These are phyloP conservation scores for Tricholoma terreum DNA, from an alignment of 768 basidiomycete genomes.

Conservation along the genomic window DNA sequence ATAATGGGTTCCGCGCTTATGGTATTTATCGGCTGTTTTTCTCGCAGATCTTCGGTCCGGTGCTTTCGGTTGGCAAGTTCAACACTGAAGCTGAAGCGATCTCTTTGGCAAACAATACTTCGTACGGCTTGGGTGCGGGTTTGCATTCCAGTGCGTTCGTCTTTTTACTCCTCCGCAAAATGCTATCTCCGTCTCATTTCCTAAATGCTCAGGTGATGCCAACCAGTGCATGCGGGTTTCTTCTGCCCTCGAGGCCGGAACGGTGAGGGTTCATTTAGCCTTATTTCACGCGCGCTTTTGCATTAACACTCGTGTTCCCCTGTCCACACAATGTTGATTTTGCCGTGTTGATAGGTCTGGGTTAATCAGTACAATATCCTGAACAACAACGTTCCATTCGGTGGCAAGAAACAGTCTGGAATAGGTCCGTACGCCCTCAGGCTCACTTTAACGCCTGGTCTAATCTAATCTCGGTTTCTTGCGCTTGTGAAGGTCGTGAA, in stretches of 20 bases:
- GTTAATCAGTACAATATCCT: constrained; percentile 86
- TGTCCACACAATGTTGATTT: neutral
- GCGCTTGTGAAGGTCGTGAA: constrained; percentile 62
- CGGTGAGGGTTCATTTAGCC: constrained; percentile 44
- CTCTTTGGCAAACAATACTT: constrained; percentile 79
- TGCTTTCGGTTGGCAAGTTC: constrained; percentile 80
- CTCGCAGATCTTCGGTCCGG: constrained; percentile 89
- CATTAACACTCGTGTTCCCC: neutral
- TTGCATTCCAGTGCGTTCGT: constrained; percentile 72
- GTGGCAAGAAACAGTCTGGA: constrained; percentile 92
- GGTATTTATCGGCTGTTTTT: constrained; percentile 4
- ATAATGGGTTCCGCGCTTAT: neutral
- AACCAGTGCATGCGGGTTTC: constrained; percentile 89
- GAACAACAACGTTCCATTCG: constrained; percentile 89
- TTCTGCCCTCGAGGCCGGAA: constrained; percentile 83
- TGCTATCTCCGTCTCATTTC: constrained; percentile 12
- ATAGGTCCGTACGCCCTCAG: constrained; percentile 54
- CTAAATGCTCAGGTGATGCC: constrained; percentile 55
- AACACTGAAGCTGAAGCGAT: constrained; percentile 87
- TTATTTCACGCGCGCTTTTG: constrained; percentile 6
- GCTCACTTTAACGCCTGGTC: constrained; percentile 1
- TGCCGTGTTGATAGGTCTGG: constrained; percentile 60
- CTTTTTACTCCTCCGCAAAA: neutral
- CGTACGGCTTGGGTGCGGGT: constrained; percentile 89
- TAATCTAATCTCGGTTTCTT: neutral